Conservation (phyloP, 345 rosid genomes). For the Microthlaspi erraticum region DNA sequence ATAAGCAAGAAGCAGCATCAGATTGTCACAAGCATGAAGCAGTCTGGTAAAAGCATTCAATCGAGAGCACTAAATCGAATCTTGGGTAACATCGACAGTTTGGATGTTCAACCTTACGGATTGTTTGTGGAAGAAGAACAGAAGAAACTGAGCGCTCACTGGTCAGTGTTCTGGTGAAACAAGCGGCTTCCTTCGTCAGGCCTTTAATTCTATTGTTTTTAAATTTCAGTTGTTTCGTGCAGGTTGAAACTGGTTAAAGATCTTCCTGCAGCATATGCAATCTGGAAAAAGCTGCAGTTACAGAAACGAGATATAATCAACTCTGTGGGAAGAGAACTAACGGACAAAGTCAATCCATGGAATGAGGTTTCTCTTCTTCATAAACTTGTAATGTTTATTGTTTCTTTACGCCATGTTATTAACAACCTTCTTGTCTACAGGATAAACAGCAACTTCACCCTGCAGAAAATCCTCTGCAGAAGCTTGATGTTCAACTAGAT, state of each 20-base stretch:
- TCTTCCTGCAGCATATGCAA: slow-evolving; percentile 73
- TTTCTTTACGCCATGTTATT: slow-evolving; percentile 19
- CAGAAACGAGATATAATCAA: slow-evolving; percentile 54
- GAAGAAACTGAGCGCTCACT: slow-evolving; percentile 78
- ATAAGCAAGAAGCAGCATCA: slow-evolving; percentile 95
- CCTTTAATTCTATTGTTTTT: slow-evolving; percentile 16
- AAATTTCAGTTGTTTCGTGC: slow-evolving; percentile 33
- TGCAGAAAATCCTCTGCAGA: slow-evolving; percentile 40
- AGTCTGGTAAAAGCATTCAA: slow-evolving; percentile 80
- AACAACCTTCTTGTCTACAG: slow-evolving; percentile 35
- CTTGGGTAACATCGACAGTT: slow-evolving; percentile 67
- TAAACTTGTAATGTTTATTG: neutral
- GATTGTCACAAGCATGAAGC: slow-evolving; percentile 86
- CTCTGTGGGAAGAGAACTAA: slow-evolving; percentile 70
- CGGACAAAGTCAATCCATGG: slow-evolving; percentile 46
- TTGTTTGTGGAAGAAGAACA: slow-evolving; percentile 85
- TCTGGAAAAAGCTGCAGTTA: slow-evolving; percentile 63
- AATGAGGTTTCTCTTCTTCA: slow-evolving; percentile 55
- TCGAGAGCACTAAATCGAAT: slow-evolving; percentile 71
- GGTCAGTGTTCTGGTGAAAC: slow-evolving; percentile 61
- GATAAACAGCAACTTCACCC: slow-evolving; percentile 45
- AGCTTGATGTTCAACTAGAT: slow-evolving; percentile 38
- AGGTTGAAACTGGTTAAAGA: slow-evolving; percentile 78
- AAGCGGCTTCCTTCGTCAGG: slow-evolving; percentile 24
- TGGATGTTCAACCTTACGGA: slow-evolving; percentile 85